phyloP scores from a whole-genome alignment of 768 basidiomycete species.

The Russula compacta region DNA sequence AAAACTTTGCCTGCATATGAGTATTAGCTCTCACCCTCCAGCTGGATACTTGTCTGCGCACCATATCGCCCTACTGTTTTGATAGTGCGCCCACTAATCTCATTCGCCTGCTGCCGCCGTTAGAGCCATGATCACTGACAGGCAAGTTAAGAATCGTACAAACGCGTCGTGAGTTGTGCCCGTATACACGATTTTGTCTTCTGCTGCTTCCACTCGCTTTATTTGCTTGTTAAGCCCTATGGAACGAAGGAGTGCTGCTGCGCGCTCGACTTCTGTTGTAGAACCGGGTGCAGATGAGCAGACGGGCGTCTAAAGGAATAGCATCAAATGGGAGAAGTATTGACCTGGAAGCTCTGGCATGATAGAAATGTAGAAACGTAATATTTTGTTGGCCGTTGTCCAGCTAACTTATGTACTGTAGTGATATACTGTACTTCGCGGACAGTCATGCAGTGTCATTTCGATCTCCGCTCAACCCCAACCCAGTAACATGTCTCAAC shows the following conservation, averaged over 20 bases:
- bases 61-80: conserved; percentile 46
- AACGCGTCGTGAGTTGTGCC: conserved; percentile 50
- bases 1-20: conserved; percentile 47
- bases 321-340: not conserved
- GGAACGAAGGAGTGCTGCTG: conserved; percentile 44
- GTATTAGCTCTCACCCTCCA: not conserved
- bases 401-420: too few relatives aligned
- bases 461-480: too few relatives aligned
- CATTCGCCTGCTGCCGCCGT: conserved; percentile 37
- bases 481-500: too few relatives aligned
- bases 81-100: conserved; percentile 42
- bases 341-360: conserved; percentile 18
- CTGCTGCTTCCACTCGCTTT: conserved; percentile 43
- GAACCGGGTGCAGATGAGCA: not conserved
- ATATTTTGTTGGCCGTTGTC: too few relatives aligned
- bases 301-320: not conserved
- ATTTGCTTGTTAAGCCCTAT: conserved; percentile 48
- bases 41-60: conserved; percentile 17
- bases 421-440: too few relatives aligned
- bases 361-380: not conserved
- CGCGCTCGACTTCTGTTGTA: conserved; percentile 57
- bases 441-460: too few relatives aligned
- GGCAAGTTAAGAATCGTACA: conserved; percentile 34
- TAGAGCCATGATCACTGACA: not conserved
- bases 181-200: conserved; percentile 57